Evolutionary conservation across 2,329 filamentous ascomycete genomes (phyloP), one percentile per base, ranked within the genome.

Genomic region (Metarhizium guizhouense): DNA sequence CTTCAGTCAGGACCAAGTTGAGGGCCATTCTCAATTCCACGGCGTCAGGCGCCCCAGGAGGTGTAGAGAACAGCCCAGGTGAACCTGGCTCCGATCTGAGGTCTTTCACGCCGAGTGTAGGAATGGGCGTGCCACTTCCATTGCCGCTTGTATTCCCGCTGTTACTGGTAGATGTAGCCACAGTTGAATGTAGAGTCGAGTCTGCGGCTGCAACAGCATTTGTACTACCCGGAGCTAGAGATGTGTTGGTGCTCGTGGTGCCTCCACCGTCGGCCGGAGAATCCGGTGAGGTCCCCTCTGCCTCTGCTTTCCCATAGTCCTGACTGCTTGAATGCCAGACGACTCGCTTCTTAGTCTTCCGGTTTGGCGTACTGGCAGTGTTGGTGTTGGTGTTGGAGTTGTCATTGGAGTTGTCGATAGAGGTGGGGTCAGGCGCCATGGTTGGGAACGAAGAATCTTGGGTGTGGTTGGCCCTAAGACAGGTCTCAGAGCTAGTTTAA

Each of bases 321-420:
- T 56, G 56, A 52, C 65, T 67, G 59, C 63, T 68, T 50, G 67
- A 63, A 54, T 69, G 68, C 56, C 69, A 74, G 52, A 67, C 72
- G 14, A 74, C 72, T 47, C 67, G 66, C 65, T 74, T 74, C 67
- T 74, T 74, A 52, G 70, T 68, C 59, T 63, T 73, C 52, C 64
- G 67, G 53, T 60, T 56, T 29, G 70, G 67, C 38, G 67, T 68
- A 54, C 63, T 52, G 18, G 52, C 38, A 6, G 54, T 54, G 36
- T 36, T 43, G 13, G 43, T 42, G 61, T 56, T 64, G 61, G 60
- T 65, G 64, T 50, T 50, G 38, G 50, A 38, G 36, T 63, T 34
- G 18, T 63, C 60, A 29, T 60, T 61, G 52, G 58, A 62, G 57
- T 61, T 68, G 57, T 65, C 66, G 56, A 62, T 65, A 25, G 25